Evolutionary conservation across 495 filamentous ascomycete genomes (phyloP).

Genomic region (Lophiotrema nucula): DNA sequence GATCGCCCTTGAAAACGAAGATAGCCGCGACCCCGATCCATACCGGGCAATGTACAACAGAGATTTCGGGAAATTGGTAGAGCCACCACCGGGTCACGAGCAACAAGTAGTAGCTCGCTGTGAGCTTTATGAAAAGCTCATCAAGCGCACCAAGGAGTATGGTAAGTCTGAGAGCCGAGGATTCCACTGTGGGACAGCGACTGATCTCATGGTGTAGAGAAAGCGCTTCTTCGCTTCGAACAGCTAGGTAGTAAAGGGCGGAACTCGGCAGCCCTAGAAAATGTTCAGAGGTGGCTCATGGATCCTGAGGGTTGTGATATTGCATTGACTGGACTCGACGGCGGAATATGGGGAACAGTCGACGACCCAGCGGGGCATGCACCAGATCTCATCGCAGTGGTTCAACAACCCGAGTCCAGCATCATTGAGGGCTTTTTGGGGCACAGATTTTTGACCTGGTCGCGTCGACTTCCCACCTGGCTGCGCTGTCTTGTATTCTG

Average conservation of each 20-base stretch:
- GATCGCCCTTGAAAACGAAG: neutral
- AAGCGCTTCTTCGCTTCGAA: neutral
- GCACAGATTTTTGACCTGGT: too few relatives aligned
- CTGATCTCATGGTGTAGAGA: neutral
- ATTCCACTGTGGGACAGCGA: neutral
- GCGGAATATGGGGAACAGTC: neutral
- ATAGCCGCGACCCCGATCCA: neutral
- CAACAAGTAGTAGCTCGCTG: neutral
- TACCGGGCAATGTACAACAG: neutral
- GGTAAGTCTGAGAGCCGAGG: neutral
- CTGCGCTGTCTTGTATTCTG: too few relatives aligned
- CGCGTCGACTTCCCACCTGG: too few relatives aligned
- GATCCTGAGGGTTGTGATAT: neutral
- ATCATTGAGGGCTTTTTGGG: too few relatives aligned
- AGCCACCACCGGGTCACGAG: neutral
- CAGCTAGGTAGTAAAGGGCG: neutral
- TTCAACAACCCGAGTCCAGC: too few relatives aligned
- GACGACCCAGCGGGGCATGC: neutral
- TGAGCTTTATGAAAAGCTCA: neutral
- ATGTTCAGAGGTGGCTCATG: neutral
- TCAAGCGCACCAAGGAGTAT: neutral
- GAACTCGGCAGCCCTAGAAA: neutral
- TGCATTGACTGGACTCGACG: neutral
- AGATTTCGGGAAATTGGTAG: neutral
- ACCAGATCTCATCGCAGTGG: neutral